Percentiles rank a stretch among this genome's conserved stretches.
Evolutionary conservation across 306 rosid genomes (phyloP).

Genomic region (Vigna reflexopilosa): DNA sequence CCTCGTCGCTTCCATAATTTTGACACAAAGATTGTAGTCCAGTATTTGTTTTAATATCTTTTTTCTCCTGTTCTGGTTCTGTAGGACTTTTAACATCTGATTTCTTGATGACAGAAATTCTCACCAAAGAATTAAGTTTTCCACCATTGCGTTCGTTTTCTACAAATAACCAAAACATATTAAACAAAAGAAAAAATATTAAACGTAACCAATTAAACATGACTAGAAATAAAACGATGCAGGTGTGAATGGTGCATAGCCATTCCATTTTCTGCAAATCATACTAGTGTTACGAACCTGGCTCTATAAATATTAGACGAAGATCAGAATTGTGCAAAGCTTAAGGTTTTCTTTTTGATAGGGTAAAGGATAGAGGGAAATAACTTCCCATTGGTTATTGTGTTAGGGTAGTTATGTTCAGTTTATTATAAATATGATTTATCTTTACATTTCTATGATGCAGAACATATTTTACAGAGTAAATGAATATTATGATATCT

Average conservation of each 20-base stretch:
- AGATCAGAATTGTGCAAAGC: conserved; percentile 1
- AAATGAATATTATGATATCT: no score
- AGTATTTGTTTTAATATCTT: conserved; percentile 33
- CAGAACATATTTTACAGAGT: no score
- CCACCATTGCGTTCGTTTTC: conserved; percentile 49
- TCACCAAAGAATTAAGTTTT: conserved; percentile 57
- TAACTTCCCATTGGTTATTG: no score
- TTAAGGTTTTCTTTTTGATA: not conserved
- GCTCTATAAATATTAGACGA: not conserved
- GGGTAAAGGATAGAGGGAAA: no score
- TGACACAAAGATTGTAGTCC: conserved; percentile 61
- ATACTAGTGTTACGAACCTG: not conserved
- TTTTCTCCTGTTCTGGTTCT: conserved; percentile 46
- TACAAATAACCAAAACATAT: conserved; percentile 41
- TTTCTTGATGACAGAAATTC: conserved; percentile 64
- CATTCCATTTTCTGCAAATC: not conserved
- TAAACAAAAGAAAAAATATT: not conserved
- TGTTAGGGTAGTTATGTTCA: no score
- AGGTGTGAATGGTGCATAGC: not conserved
- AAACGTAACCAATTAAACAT: not conserved
- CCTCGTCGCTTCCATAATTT: conserved; percentile 63
- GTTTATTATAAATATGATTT: no score
- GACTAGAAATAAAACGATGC: conserved; percentile 10
- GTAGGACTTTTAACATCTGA: conserved; percentile 38
- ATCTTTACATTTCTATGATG: no score